Conservation (phyloP, 1,284 basidiomycete species). For the Athelia psychrophila region DNA sequence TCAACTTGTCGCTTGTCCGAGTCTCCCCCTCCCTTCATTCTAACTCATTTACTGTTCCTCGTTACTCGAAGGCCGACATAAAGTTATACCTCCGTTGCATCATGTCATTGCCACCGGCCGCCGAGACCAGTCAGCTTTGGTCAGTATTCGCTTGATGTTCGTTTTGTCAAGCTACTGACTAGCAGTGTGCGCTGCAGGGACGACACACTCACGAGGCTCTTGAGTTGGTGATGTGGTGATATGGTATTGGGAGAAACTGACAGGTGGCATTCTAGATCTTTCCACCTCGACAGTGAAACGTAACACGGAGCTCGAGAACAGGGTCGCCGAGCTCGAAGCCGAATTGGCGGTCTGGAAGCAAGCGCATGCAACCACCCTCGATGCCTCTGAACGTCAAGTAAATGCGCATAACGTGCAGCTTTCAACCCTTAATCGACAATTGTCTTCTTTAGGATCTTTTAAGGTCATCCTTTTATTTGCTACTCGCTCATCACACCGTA, state of each 20-base stretch:
- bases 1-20: background rate
- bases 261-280: conserved; percentile 41
- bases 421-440: conserved; percentile 55
- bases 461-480: conserved; percentile 37
- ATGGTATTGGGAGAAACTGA: too few species aligned
- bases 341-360: conserved; percentile 70
- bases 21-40: conserved; percentile 34
- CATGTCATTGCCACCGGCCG: conserved; percentile 56
- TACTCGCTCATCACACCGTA: background rate
- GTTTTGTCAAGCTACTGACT: conserved; percentile 9
- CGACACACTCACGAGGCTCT: conserved; percentile 54
- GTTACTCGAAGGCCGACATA: conserved; percentile 18
- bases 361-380: conserved; percentile 56
- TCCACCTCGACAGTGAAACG: conserved; percentile 60
- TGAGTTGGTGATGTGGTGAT: conserved; percentile 40
- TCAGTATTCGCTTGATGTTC: conserved; percentile 26
- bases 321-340: conserved; percentile 63
- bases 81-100: conserved; percentile 20
- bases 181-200: conserved; percentile 44
- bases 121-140: conserved; percentile 59
- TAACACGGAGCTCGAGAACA: conserved; percentile 58
- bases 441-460: conserved; percentile 52
- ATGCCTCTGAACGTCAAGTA: conserved; percentile 55
- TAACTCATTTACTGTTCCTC: conserved; percentile 29
- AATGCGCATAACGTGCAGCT: conserved; percentile 64